Conservation (phyloP, 805 yeast genomes). For the Saturnispora hagleri region DNA sequence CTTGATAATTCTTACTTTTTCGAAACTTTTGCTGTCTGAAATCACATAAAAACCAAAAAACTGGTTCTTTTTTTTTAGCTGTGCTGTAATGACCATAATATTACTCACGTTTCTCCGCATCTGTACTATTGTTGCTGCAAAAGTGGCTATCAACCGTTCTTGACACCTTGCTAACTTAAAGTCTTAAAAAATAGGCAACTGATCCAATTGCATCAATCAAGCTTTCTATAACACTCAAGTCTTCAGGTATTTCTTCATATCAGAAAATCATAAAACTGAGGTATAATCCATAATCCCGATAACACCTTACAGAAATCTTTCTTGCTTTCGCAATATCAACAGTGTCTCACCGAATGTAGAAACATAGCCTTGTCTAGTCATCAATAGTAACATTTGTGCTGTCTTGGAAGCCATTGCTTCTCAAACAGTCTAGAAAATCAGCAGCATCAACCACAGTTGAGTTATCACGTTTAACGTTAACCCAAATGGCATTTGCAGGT, state of each 20-base stretch:
- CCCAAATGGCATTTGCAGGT: not conserved
- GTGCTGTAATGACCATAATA: too few relatives aligned
- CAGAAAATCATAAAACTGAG: not conserved
- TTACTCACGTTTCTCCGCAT: too few relatives aligned
- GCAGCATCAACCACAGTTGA: not conserved
- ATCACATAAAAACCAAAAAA: too few relatives aligned
- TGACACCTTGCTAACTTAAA: not conserved
- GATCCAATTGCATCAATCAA: not conserved
- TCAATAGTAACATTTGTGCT: not conserved
- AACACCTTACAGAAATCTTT: not conserved
- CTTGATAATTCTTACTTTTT: too few relatives aligned
- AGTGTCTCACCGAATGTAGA: not conserved
- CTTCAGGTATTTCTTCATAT: not conserved
- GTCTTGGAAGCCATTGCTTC: not conserved
- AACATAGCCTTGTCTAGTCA: not conserved
- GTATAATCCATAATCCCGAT: not conserved
- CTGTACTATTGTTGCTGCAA: too few relatives aligned
- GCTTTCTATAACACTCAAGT: not conserved
- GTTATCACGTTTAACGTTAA: not conserved
- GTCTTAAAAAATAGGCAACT: not conserved
- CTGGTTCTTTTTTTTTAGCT: too few relatives aligned
- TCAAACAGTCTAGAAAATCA: not conserved
- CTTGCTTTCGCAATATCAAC: not conserved
- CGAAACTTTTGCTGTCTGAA: too few relatives aligned
- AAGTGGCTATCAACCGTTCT: too few relatives aligned